These are phyloP conservation scores for Ogataea chonburiensis DNA, from an alignment of 805 yeast genomes.

Conservation along the genomic window DNA sequence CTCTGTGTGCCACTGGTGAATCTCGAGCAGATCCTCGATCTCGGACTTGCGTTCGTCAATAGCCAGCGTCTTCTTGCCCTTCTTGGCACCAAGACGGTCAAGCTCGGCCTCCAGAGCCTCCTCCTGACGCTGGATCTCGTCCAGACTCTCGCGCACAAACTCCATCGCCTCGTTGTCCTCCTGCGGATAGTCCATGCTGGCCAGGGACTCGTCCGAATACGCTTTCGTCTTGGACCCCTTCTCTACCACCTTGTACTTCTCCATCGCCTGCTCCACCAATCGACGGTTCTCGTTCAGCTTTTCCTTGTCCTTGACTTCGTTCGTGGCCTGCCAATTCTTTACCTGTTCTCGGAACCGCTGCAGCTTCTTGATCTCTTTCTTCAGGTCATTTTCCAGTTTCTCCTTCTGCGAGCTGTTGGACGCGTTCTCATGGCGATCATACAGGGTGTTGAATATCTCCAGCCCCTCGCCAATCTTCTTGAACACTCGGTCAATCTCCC, in stretches of 20 bases:
- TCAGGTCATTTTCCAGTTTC: conserved; percentile 53
- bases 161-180: conserved; percentile 71
- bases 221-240: conserved; percentile 57
- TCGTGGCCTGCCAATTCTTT: conserved; percentile 56
- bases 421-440: conserved; percentile 52
- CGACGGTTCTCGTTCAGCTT: conserved; percentile 46
- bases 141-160: conserved; percentile 69
- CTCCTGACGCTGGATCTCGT: conserved; percentile 75
- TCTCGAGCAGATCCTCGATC: conserved; percentile 62
- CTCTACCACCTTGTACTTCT: conserved; percentile 58
- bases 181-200: conserved; percentile 53
- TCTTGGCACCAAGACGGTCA: conserved; percentile 49
- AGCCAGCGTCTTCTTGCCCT: conserved; percentile 46
- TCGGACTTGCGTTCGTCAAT: conserved; percentile 54
- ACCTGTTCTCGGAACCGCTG: conserved; percentile 61
- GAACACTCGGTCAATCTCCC: conserved; percentile 62
- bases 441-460: conserved; percentile 51
- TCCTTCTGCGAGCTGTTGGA: conserved; percentile 54
- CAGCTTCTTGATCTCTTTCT: conserved; percentile 58
- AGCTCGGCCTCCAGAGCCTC: conserved; percentile 76
- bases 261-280: conserved; percentile 50
- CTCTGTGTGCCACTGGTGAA: conserved; percentile 76
- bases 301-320: conserved; percentile 47
- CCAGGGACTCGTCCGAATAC: conserved; percentile 55
- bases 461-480: conserved; percentile 60